Percentiles rank a stretch among this genome's conserved stretches.
Evolutionary conservation across 1,284 basidiomycete species (phyloP).

Genomic region (Puccinia brachypodii): DNA sequence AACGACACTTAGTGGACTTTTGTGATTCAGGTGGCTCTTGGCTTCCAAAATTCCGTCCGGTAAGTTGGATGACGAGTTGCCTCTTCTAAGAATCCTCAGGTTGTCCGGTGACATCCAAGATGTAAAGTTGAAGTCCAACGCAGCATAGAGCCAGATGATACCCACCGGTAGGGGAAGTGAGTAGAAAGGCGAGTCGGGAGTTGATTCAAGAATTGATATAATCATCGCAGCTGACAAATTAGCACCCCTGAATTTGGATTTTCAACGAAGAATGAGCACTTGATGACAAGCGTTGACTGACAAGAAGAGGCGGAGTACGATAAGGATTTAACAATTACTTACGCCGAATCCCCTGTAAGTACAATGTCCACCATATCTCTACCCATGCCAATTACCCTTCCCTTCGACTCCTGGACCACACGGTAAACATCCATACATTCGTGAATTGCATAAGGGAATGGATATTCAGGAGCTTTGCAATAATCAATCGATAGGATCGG

Average conservation of each 20-base stretch:
- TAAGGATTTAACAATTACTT: slow-evolving; percentile 58
- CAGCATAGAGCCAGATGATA: slow-evolving; percentile 71
- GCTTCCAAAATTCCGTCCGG: slow-evolving; percentile 67
- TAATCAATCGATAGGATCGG: slow-evolving; percentile 88
- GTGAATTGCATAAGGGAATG: slow-evolving; percentile 91
- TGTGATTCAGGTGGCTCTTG: slow-evolving; percentile 81
- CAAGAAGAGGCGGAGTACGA: not conserved
- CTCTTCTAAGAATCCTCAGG: slow-evolving; percentile 73
- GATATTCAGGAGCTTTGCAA: slow-evolving; percentile 83
- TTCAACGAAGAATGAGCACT: not conserved
- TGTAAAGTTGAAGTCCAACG: slow-evolving; percentile 86
- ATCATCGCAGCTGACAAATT: slow-evolving; percentile 48
- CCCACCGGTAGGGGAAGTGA: slow-evolving; percentile 68
- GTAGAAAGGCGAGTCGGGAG: slow-evolving; percentile 58
- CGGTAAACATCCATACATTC: slow-evolving; percentile 89
- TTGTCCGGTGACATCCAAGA: slow-evolving; percentile 91
- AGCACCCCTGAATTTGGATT: slow-evolving; percentile 12
- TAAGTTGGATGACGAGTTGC: slow-evolving; percentile 69
- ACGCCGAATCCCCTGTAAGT: slow-evolving; percentile 88
- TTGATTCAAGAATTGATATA: slow-evolving; percentile 53
- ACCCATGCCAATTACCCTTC: slow-evolving; percentile 80
- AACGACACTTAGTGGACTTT: slow-evolving; percentile 77
- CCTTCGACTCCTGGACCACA: slow-evolving; percentile 75
- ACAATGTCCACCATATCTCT: slow-evolving; percentile 69
- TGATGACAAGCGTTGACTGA: not conserved